These are phyloP conservation scores for Fomitopsis palustris DNA, from an alignment of 1,284 basidiomycete species.

Conservation along the genomic window DNA sequence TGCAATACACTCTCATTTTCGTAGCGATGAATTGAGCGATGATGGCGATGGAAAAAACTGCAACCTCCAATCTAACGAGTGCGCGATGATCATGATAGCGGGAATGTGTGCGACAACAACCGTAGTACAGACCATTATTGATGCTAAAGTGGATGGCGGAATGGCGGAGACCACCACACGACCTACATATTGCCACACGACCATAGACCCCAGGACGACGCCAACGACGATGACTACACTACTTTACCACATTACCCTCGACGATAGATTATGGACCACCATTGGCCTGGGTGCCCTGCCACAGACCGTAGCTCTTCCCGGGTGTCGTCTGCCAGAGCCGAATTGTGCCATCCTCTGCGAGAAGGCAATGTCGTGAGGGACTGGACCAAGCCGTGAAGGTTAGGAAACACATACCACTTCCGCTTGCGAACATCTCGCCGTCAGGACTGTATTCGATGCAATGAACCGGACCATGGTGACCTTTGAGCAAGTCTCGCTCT, in stretches of 20 bases:
- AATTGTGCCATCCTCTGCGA: slow-evolving; percentile 84
- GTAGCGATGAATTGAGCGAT: no score
- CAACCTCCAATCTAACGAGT: neutral
- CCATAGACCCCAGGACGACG: slow-evolving; percentile 1
- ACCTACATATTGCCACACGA: slow-evolving; percentile 1
- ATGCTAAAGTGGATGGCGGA: slow-evolving; percentile 13
- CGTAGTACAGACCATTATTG: slow-evolving; percentile 17
- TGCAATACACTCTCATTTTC: no score
- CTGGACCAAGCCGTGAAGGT: neutral
- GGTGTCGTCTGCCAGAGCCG: slow-evolving; percentile 96
- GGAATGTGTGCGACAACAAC: slow-evolving; percentile 17
- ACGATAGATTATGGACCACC: slow-evolving; percentile 38
- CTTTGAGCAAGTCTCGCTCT: slow-evolving; percentile 91
- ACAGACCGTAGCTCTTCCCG: slow-evolving; percentile 89
- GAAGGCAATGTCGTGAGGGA: slow-evolving; percentile 12
- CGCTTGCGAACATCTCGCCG: slow-evolving; percentile 97
- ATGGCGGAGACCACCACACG: neutral
- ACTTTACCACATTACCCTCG: slow-evolving; percentile 19
- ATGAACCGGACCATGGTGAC: slow-evolving; percentile 97
- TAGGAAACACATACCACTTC: slow-evolving; percentile 68
- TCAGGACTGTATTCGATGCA: slow-evolving; percentile 94
- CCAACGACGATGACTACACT: slow-evolving; percentile 15
- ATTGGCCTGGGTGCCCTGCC: slow-evolving; percentile 67
- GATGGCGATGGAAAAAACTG: neutral
- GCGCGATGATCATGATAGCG: slow-evolving; percentile 8